Percentiles rank a stretch among this genome's conserved stretches.
Conservation (phyloP, 768 basidiomycete genomes). For the Sarcomyxa edulis region DNA sequence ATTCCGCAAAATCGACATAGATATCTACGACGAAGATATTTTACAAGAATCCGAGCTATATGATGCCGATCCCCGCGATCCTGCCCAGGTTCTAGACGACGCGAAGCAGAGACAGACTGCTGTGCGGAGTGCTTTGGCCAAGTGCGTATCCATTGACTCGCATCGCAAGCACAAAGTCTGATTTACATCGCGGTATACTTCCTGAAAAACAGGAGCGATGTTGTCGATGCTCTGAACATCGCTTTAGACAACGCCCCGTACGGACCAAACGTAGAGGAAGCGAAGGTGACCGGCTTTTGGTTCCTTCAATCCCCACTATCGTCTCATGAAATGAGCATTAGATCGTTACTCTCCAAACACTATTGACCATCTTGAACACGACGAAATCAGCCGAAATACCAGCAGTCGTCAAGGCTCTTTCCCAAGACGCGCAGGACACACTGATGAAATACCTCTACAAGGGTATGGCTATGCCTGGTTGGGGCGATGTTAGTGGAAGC, state of each 20-base stretch:
- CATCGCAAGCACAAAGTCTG: too few species aligned
- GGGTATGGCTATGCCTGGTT: constrained; percentile 74
- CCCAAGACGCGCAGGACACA: constrained; percentile 76
- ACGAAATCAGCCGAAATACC: constrained; percentile 88
- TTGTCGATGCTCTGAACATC: constrained; percentile 60
- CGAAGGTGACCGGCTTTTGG: constrained; percentile 57
- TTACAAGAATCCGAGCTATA: constrained; percentile 83
- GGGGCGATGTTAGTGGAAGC: constrained; percentile 56
- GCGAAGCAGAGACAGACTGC: constrained; percentile 68
- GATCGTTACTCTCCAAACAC: constrained; percentile 73
- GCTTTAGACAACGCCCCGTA: constrained; percentile 84
- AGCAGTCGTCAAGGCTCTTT: constrained; percentile 63
- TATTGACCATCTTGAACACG: constrained; percentile 89
- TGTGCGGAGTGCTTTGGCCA: constrained; percentile 70
- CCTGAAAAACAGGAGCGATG: constrained; percentile 57
- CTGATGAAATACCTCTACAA: constrained; percentile 99
- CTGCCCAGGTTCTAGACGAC: constrained; percentile 67
- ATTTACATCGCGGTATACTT: too few species aligned
- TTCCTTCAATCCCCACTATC: too few species aligned
- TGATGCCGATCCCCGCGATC: constrained; percentile 77
- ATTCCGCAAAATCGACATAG: constrained; percentile 93
- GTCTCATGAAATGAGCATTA: too few species aligned
- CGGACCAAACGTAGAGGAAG: constrained; percentile 81
- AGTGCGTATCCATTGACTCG: constrained; percentile 40
- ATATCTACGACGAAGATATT: constrained; percentile 88